These are phyloP conservation scores for Fusarium sp. DNA, from an alignment of 2,329 filamentous ascomycete species.

Conservation along the genomic window DNA sequence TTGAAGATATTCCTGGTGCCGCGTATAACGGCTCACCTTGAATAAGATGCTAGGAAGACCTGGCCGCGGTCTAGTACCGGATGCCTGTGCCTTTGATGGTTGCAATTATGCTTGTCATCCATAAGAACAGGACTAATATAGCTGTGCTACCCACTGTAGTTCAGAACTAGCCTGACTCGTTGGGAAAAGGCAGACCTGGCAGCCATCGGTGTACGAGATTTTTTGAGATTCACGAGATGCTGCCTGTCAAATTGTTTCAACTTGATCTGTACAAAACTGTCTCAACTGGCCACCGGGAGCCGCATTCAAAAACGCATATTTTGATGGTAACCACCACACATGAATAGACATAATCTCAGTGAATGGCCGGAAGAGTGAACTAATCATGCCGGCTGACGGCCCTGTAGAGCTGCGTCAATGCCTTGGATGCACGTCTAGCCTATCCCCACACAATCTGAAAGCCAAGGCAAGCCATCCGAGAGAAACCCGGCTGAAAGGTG, in stretches of 20 bases:
- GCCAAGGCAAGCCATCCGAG: slow-evolving; percentile 37
- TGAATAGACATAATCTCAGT: slow-evolving; percentile 8
- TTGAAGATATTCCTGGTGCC: no score
- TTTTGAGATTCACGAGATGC: neutral
- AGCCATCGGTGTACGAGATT: neutral
- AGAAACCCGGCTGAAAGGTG: slow-evolving; percentile 23
- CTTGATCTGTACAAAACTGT: neutral
- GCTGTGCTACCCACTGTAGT: slow-evolving; percentile 11
- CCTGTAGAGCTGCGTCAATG: slow-evolving; percentile 53
- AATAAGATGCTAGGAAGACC: slow-evolving; percentile 1
- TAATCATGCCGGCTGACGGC: slow-evolving; percentile 32
- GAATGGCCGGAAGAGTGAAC: slow-evolving; percentile 20
- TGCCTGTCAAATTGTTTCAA: neutral
- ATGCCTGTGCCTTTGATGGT: slow-evolving; percentile 13
- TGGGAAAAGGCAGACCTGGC: neutral
- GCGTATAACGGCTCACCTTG: no score
- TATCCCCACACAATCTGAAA: slow-evolving; percentile 35
- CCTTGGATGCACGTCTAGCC: slow-evolving; percentile 48
- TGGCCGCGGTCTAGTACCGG: slow-evolving; percentile 3
- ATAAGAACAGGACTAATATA: slow-evolving; percentile 14
- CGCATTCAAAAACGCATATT: slow-evolving; percentile 3
- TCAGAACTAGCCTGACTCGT: slow-evolving; percentile 10
- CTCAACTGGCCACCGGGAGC: slow-evolving; percentile 4
- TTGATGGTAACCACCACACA: slow-evolving; percentile 11
- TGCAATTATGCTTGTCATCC: slow-evolving; percentile 36